phyloP scores from a whole-genome alignment of 345 rosid genomes.

The Ricinus communis region DNA sequence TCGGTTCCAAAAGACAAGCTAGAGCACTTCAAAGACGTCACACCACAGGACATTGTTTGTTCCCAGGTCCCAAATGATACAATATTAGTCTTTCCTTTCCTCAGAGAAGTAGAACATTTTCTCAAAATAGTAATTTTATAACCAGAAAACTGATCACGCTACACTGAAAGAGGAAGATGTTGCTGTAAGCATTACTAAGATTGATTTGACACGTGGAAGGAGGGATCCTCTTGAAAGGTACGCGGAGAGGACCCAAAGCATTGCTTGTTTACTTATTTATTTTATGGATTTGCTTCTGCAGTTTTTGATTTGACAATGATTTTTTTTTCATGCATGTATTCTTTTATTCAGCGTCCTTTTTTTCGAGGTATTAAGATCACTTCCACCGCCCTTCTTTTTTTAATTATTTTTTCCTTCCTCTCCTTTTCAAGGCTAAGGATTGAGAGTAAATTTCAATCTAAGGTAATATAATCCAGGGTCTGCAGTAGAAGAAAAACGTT shows the following conservation, averaged over 20 bases:
- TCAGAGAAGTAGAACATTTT: slow-evolving; percentile 5
- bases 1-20: slow-evolving; percentile 44
- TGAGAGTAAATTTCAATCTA: too few species aligned
- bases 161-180: slow-evolving; percentile 51
- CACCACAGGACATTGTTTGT: slow-evolving; percentile 51
- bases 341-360: slow-evolving; percentile 37
- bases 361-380: slow-evolving; percentile 40
- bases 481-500: too few species aligned
- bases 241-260: not conserved
- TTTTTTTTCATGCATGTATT: slow-evolving; percentile 29
- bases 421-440: too few species aligned
- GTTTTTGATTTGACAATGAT: slow-evolving; percentile 12
- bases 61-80: slow-evolving; percentile 38
- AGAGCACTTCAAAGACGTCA: slow-evolving; percentile 44
- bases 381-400: slow-evolving; percentile 7
- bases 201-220: slow-evolving; percentile 52
- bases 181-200: slow-evolving; percentile 40
- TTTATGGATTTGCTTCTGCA: not conserved
- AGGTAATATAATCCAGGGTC: too few species aligned
- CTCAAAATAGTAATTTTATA: slow-evolving; percentile 18
- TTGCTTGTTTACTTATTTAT: not conserved
- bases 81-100: slow-evolving; percentile 5
- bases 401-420: too few species aligned
- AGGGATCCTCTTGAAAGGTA: slow-evolving; percentile 49
- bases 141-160: slow-evolving; percentile 27